phyloP scores from a whole-genome alignment of 148 eudicot species.

The Tetragonia tetragonoides region DNA sequence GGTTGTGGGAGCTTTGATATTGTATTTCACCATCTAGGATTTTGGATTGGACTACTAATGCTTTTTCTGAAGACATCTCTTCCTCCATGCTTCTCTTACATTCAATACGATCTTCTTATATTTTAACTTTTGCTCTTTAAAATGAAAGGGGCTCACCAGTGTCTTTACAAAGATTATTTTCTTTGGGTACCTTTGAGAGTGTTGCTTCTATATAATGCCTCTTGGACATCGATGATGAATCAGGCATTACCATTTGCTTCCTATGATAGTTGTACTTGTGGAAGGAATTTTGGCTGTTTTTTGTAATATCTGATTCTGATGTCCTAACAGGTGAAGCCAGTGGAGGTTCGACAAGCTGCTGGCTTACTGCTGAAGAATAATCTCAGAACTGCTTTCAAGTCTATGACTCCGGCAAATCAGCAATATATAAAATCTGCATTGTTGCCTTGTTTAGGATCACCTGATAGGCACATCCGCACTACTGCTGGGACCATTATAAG shows the following conservation, averaged over 20 bases:
- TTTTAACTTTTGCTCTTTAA: background rate
- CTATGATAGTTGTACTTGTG: background rate
- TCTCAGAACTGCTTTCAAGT: conserved; percentile 62
- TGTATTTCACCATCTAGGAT: background rate
- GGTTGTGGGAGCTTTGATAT: background rate
- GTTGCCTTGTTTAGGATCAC: conserved; percentile 86
- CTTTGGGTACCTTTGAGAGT: background rate
- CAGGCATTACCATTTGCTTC: background rate
- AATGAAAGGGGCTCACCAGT: background rate
- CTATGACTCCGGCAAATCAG: conserved; percentile 65
- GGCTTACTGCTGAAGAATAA: conserved; percentile 93
- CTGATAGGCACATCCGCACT: conserved; percentile 78
- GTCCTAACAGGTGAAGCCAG: conserved; percentile 59
- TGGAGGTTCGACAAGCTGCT: conserved; percentile 94
- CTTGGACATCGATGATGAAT: background rate
- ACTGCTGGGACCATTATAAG: conserved; percentile 90
- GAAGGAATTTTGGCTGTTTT: background rate
- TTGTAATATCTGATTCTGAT: conserved; percentile 3
- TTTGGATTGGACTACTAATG: background rate
- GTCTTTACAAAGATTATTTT: background rate
- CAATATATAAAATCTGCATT: conserved; percentile 74
- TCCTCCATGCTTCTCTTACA: background rate
- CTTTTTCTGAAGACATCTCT: background rate
- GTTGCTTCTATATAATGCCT: background rate
- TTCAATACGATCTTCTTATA: background rate